Evolutionary conservation across 129 eudicot genomes (phyloP).

Genomic region (Artemisia tridentata): DNA sequence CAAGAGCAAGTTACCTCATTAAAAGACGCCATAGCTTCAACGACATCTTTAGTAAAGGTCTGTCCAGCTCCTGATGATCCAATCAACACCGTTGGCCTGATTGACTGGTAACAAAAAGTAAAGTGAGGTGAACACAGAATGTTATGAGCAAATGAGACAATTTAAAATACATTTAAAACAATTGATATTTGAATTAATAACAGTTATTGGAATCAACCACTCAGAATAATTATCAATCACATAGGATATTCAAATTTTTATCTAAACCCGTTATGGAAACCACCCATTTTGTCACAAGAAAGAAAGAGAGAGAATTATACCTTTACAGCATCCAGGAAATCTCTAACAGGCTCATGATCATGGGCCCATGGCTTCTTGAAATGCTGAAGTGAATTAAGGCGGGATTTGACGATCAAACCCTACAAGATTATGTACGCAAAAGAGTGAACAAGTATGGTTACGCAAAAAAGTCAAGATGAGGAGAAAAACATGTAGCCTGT

Average conservation of each 20-base stretch:
- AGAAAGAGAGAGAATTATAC: slow-evolving; percentile 28
- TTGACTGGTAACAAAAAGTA: slow-evolving; percentile 34
- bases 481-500: neutral
- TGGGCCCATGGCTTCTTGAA: slow-evolving; percentile 99
- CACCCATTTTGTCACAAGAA: neutral
- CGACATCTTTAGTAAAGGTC: slow-evolving; percentile 84
- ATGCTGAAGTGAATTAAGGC: slow-evolving; percentile 87
- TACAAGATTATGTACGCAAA: slow-evolving; percentile 26
- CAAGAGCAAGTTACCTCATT: slow-evolving; percentile 51
- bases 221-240: too few relatives aligned
- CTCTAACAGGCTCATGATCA: slow-evolving; percentile 72
- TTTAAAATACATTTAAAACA: too few relatives aligned
- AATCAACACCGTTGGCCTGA: slow-evolving; percentile 76
- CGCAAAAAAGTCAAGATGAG: neutral
- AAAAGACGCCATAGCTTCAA: slow-evolving; percentile 68
- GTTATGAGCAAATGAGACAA: too few relatives aligned
- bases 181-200: too few relatives aligned
- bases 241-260: too few relatives aligned
- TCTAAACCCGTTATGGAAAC: too few relatives aligned
- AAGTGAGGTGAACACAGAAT: too few relatives aligned
- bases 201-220: too few relatives aligned
- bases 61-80: slow-evolving; percentile 91
- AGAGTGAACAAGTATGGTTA: neutral
- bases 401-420: slow-evolving; percentile 89
- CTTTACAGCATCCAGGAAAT: slow-evolving; percentile 78